Evolutionary conservation across 371 early-diverging fungal genomes (phyloP), one percentile per base, ranked within the genome.

Genomic region (Apophysomyces trapeziformis): DNA sequence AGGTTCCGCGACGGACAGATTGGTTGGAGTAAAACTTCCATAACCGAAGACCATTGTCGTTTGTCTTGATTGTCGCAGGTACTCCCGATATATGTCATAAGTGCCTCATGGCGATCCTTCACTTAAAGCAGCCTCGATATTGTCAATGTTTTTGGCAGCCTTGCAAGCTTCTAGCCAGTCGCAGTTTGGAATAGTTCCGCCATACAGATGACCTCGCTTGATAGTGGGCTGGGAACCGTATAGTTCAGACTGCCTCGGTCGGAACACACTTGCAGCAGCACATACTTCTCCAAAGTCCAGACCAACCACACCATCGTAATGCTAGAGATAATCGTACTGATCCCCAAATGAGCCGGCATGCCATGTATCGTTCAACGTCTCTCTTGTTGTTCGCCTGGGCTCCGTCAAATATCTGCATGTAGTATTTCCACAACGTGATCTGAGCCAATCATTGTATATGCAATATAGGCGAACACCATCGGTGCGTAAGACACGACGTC

Each of bases 171-270:
- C 43, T 12, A 60, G 60, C 60, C 60, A 60, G 60, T 60, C 60
- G 39, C 60, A 41, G 41, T 38, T 60, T 60, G 60, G 60, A 18
- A 60, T 60, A 39, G 39, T 43, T 60, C 60, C 4, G 37, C 39
- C 60, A 46, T 60, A 60, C 39, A 60, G 16, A 41, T 39, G 39
- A 4, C 60, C 60, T 36, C 60, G 60, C 60, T 60, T 60, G 60
- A 60, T 60, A 5, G 39, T 39, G 37, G 2, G 60, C 39, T 60
- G 44, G 13, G 60, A 60, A n/a, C 60, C 21, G 0, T 38, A 12
- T 39, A 39, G 14, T 60, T 6, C 39, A 36, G 60, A 41, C n/a
- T 60, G 2, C 39, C 32, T 41, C 4, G 60, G 60, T 37, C n/a
- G 4, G 37, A 36, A 58, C 35, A 58, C 58, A 36, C 58, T 13